phyloP scores from a whole-genome alignment of 176 grass and related monocot genomes.

The Alloteropsis semialata region DNA sequence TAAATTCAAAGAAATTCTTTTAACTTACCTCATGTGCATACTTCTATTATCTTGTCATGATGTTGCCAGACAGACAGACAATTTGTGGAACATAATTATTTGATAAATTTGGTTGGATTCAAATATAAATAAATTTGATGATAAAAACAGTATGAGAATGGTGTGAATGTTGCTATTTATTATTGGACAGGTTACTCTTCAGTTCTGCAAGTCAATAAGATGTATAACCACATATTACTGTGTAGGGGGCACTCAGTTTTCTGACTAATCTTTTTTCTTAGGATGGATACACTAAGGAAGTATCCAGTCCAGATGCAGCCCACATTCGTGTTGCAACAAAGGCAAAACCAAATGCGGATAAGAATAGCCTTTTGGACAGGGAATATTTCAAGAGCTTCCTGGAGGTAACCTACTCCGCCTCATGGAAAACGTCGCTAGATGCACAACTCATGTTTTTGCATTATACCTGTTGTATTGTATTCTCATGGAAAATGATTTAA shows the following conservation, averaged over 20 bases:
- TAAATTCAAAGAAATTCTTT: neutral
- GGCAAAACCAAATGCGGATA: constrained; percentile 59
- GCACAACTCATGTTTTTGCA: neutral
- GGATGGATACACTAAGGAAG: constrained; percentile 94
- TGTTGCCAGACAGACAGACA: neutral
- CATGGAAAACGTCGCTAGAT: neutral
- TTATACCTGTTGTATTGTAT: no score
- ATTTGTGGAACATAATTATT: neutral
- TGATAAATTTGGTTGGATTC: neutral
- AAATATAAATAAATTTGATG: neutral
- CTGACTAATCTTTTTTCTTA: constrained; percentile 15
- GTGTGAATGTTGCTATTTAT: neutral
- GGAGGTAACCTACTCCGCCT: constrained; percentile 37
- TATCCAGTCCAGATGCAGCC: constrained; percentile 49
- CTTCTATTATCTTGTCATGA: neutral
- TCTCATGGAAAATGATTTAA: no score
- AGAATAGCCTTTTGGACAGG: constrained; percentile 48
- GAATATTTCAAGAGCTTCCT: constrained; percentile 73
- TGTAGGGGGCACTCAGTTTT: neutral
- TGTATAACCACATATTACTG: neutral
- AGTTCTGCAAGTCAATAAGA: neutral
- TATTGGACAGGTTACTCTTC: neutral
- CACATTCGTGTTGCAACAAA: constrained; percentile 57
- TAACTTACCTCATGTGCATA: neutral
- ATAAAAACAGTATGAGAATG: neutral